A percentile compares a stretch with the other conserved stretches of the same genome.
phyloP scores from a whole-genome alignment of 2,329 filamentous ascomycete genomes.

The Monilinia laxa region DNA sequence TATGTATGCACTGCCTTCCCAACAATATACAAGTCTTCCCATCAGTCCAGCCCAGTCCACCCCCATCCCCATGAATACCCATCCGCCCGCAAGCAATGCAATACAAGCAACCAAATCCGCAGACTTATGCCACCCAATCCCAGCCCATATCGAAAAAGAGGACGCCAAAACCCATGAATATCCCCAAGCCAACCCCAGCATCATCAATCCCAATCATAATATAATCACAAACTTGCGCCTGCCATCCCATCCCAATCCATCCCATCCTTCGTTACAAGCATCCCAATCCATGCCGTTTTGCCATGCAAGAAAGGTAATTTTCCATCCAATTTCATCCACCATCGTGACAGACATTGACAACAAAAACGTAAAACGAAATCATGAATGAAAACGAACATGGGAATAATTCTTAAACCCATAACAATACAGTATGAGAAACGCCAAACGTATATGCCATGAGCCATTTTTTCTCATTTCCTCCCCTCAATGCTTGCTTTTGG shows the following conservation, averaged over 20 bases:
- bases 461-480: background rate
- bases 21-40: too few species aligned
- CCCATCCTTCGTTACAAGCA: slow-evolving; percentile 8
- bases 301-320: background rate
- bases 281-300: slow-evolving; percentile 6
- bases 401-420: slow-evolving; percentile 17
- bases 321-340: slow-evolving; percentile 9
- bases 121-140: background rate
- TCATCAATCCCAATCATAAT: slow-evolving; percentile 2
- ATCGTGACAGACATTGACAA: slow-evolving; percentile 17
- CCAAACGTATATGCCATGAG: slow-evolving; percentile 12
- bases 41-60: too few species aligned
- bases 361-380: background rate
- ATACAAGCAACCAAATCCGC: too few species aligned
- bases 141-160: background rate
- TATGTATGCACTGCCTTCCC: too few species aligned
- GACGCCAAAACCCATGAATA: background rate
- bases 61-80: too few species aligned
- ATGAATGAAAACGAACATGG: slow-evolving; percentile 6
- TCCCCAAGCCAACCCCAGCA: background rate
- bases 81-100: background rate
- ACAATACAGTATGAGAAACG: slow-evolving; percentile 4
- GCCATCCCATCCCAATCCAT: background rate
- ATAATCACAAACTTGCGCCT: background rate
- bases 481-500: background rate